Conservation (phyloP, 2,329 filamentous ascomycete genomes). For the Hypoxylon sp. region DNA sequence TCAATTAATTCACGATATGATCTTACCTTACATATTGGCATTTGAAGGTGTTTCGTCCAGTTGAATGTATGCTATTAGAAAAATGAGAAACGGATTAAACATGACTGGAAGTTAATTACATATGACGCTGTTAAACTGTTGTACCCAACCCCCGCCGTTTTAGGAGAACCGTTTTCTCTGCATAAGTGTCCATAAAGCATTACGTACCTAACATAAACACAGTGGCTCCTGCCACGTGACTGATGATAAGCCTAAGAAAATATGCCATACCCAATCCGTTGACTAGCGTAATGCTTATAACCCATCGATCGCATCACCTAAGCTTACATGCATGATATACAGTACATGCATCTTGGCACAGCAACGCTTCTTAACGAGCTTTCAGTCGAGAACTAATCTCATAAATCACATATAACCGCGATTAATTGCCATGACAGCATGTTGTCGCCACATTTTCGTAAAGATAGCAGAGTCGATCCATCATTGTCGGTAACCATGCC, state of each 20-base stretch:
- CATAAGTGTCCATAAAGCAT: too few relatives aligned
- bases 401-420: slow-evolving; percentile 2
- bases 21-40: background rate
- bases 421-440: slow-evolving; percentile 11
- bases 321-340: background rate
- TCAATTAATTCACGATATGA: background rate
- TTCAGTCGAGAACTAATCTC: slow-evolving; percentile 19
- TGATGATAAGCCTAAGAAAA: too few relatives aligned
- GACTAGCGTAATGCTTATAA: too few relatives aligned
- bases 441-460: slow-evolving; percentile 18
- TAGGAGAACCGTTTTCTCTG: too few relatives aligned
- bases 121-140: too few relatives aligned
- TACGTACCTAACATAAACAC: too few relatives aligned
- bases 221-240: too few relatives aligned
- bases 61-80: background rate
- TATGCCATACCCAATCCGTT: too few relatives aligned
- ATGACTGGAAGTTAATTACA: too few relatives aligned
- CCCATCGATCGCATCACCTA: background rate
- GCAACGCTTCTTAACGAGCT: background rate
- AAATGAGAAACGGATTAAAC: too few relatives aligned
- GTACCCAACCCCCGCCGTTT: too few relatives aligned
- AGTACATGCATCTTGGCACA: slow-evolving; percentile 4
- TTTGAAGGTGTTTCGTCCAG: background rate
- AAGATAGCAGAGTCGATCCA: slow-evolving; percentile 16
- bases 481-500: slow-evolving; percentile 8